phyloP scores from a whole-genome alignment of 176 grass and related monocot genomes.

The Raddia guianensis region DNA sequence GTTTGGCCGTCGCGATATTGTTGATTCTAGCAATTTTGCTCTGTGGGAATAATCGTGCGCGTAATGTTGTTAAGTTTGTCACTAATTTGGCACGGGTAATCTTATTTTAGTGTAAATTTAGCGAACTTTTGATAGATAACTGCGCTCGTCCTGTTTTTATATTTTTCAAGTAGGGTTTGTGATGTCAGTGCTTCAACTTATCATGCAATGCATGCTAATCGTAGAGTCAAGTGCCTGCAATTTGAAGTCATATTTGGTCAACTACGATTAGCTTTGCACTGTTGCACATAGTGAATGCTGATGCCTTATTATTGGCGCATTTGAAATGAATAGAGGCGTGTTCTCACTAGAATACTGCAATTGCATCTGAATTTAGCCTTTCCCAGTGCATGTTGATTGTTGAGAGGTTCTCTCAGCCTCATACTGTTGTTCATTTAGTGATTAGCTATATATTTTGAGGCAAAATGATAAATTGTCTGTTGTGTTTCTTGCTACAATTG shows the following conservation, averaged over 20 bases:
- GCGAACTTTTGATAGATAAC: background rate
- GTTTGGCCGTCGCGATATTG: background rate
- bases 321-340: background rate
- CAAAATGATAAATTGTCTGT: background rate
- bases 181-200: background rate
- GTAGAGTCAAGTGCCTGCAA: background rate
- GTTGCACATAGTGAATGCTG: background rate
- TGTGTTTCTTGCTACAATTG: too few species aligned
- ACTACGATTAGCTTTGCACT: background rate
- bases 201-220: background rate
- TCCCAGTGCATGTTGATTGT: background rate
- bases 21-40: slow-evolving; percentile 14
- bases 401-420: background rate
- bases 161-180: slow-evolving; percentile 15
- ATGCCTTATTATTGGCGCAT: slow-evolving; percentile 25
- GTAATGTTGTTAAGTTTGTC: slow-evolving; percentile 9
- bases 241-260: background rate
- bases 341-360: slow-evolving; percentile 5
- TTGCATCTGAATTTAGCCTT: background rate
- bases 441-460: background rate
- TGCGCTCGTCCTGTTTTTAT: background rate
- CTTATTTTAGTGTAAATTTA: background rate
- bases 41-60: background rate
- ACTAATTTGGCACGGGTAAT: background rate
- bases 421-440: slow-evolving; percentile 23